Percentiles rank a stretch among this genome's conserved stretches.
Evolutionary conservation across 495 filamentous ascomycete species (phyloP).

Genomic region (Astrothelium macrocarpum): DNA sequence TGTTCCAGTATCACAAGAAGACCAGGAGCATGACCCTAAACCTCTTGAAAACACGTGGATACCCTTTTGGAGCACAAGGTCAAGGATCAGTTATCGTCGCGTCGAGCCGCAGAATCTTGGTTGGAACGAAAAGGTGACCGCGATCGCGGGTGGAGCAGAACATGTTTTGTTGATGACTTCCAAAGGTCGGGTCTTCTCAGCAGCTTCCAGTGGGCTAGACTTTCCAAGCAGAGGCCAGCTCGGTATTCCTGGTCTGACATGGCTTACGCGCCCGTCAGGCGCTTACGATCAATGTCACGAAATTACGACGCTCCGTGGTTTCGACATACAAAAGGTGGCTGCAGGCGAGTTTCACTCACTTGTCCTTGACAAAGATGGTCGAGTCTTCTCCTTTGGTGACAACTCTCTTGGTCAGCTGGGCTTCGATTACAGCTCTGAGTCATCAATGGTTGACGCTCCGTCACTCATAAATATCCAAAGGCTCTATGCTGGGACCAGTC

Average conservation of each 20-base stretch:
- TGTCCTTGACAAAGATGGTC: constrained; percentile 60
- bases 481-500: constrained; percentile 56
- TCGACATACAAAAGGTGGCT: constrained; percentile 60
- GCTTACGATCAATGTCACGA: constrained; percentile 75
- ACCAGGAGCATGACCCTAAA: constrained; percentile 58
- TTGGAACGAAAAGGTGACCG: constrained; percentile 64
- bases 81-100: constrained; percentile 58
- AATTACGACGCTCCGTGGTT: constrained; percentile 52
- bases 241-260: constrained; percentile 72
- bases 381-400: constrained; percentile 82
- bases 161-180: constrained; percentile 82
- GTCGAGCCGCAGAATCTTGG: constrained; percentile 56
- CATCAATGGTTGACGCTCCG: constrained; percentile 57
- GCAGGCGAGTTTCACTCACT: constrained; percentile 83
- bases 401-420: constrained; percentile 83
- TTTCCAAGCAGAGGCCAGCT: constrained; percentile 81
- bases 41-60: constrained; percentile 58
- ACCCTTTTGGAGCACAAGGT: constrained; percentile 55
- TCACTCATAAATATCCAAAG: constrained; percentile 54
- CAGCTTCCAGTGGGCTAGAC: constrained; percentile 62
- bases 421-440: constrained; percentile 52
- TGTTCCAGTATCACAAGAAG: constrained; percentile 61
- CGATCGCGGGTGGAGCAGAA: constrained; percentile 68
- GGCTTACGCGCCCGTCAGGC: constrained; percentile 65
- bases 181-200: constrained; percentile 74